Evolutionary conservation across 1,139 yeast genomes (phyloP).

Genomic region (Suhomyces taliae): DNA sequence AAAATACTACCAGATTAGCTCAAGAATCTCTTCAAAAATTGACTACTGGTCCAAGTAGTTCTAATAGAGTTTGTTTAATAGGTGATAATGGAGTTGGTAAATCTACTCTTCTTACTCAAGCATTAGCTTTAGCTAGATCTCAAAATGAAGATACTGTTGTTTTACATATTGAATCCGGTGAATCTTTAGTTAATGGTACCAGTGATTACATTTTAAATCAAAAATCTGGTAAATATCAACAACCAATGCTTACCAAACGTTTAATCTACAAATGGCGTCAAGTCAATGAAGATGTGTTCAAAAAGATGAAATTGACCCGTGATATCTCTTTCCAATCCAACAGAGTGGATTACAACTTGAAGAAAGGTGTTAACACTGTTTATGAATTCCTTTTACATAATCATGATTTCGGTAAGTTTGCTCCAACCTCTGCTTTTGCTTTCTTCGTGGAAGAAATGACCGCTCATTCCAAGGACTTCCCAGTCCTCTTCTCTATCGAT

Average conservation of each 20-base stretch:
- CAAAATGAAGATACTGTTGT: slow-evolving; percentile 50
- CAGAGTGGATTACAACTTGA: slow-evolving; percentile 36
- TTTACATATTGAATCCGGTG: slow-evolving; percentile 67
- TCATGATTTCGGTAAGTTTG: slow-evolving; percentile 41
- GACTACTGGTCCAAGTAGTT: slow-evolving; percentile 24
- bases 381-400: slow-evolving; percentile 38
- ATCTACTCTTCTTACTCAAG: slow-evolving; percentile 70
- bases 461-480: slow-evolving; percentile 43
- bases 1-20: slow-evolving; percentile 30
- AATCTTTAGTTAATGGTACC: slow-evolving; percentile 65
- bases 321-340: slow-evolving; percentile 38
- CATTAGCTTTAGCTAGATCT: slow-evolving; percentile 58
- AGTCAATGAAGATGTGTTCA: slow-evolving; percentile 55
- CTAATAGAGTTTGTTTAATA: slow-evolving; percentile 56
- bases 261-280: slow-evolving; percentile 57
- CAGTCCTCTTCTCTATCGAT: slow-evolving; percentile 74
- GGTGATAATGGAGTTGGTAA: slow-evolving; percentile 86
- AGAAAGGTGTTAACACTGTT: slow-evolving; percentile 44
- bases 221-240: slow-evolving; percentile 55
- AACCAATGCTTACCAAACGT: slow-evolving; percentile 74
- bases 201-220: slow-evolving; percentile 64
- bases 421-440: slow-evolving; percentile 44
- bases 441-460: slow-evolving; percentile 56
- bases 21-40: slow-evolving; percentile 29
- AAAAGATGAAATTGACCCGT: slow-evolving; percentile 49